phyloP scores from a whole-genome alignment of 495 filamentous ascomycete genomes.

The Trypethelium eluteriae region DNA sequence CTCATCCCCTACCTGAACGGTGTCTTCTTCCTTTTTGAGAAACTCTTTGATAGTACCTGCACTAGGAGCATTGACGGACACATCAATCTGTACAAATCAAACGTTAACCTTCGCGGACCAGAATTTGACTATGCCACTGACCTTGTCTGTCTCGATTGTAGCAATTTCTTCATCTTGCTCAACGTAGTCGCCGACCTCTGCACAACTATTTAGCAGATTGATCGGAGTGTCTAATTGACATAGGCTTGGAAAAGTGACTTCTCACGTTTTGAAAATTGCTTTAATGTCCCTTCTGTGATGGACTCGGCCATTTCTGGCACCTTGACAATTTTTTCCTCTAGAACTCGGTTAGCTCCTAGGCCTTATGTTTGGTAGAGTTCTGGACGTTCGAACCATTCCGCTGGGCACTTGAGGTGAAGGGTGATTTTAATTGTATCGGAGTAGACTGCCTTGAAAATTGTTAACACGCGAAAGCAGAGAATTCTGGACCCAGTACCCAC shows the following conservation, averaged over 20 bases:
- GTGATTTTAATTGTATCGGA: neutral
- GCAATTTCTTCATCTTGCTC: constrained; percentile 97
- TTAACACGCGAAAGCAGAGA: neutral
- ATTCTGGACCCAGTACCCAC: neutral
- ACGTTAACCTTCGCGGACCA: neutral
- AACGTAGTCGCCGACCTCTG: constrained; percentile 86
- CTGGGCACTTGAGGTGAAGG: neutral
- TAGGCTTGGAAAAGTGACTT: neutral
- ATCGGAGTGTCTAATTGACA: neutral
- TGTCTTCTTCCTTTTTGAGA: constrained; percentile 89
- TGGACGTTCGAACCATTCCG: neutral
- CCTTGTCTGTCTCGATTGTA: constrained; percentile 99
- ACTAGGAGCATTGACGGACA: constrained; percentile 89
- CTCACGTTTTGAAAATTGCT: constrained; percentile 84
- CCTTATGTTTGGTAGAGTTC: too few relatives aligned
- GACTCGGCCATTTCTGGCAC: constrained; percentile 98
- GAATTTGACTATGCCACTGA: constrained; percentile 33
- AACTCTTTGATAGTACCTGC: constrained; percentile 88
- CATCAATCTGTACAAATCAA: constrained; percentile 64
- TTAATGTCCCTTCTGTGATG: constrained; percentile 94
- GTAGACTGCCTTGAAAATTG: neutral
- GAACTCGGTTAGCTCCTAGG: neutral
- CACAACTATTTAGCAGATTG: neutral
- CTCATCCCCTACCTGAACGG: constrained; percentile 89
- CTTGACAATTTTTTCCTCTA: constrained; percentile 76